Evolutionary conservation across 2,329 filamentous ascomycete genomes (phyloP), one percentile per base, ranked within the genome.

Genomic region (Drechmeria coniospora): DNA sequence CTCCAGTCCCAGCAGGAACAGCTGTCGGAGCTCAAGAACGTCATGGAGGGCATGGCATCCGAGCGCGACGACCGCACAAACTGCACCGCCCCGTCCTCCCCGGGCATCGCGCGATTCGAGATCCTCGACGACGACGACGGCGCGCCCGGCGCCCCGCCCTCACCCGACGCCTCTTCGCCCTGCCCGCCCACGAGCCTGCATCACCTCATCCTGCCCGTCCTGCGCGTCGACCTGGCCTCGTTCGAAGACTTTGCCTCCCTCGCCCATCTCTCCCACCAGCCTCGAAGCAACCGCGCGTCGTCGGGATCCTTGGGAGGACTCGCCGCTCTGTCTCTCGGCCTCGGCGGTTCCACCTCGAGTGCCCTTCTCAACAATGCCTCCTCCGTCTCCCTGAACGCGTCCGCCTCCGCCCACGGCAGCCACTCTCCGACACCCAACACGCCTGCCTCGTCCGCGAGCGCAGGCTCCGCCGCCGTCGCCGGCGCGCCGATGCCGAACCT

Each of bases 1-100:
- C 68, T 98, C 34, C 74, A 74, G 32, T 93, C 82, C 1, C 83
- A 95, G 43, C 86, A 93, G 47, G 86, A 95, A 50, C 90, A 98
- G 50, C 63, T 98, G 3, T 68, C 79, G 3, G 81, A 95, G 51
- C 69, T 98, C 36, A 98, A 98, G 54, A 64, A 70, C 13, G 83
- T 94, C 36, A 82, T 98, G 74, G 84, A 93, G 53, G 75, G 78
- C 42, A 81, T 94, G 73, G 69, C 65, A 15, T 63, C 70, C 9
- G 73, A 82, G 39, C 68, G 65, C 34, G 80, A 90, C 39, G 79
- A 92, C 39, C 65, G 70, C 38, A 73, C 65, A 24, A 70, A 69
- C 31, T 66, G 73, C n/a, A 79, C 81, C 8, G 69, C 79, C 7
- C 84, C 84, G 2, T 82, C 82, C 1, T 93, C 87, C 2, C 86